Conservation (phyloP, 2,329 filamentous ascomycete genomes). For the Colletotrichum plurivorum region DNA sequence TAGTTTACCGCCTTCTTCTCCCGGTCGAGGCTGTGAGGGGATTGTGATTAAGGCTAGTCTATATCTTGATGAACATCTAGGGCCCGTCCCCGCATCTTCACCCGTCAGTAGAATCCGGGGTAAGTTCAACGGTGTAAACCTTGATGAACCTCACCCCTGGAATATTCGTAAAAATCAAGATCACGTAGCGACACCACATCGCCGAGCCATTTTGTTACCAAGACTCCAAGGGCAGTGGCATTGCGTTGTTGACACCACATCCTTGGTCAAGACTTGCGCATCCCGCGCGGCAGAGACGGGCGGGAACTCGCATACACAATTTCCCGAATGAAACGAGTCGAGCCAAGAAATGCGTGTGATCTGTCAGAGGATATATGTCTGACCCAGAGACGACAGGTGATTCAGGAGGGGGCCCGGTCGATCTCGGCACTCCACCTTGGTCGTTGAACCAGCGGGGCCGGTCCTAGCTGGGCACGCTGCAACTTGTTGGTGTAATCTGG, state of each 20-base stretch:
- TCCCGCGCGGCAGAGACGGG: not conserved
- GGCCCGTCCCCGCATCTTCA: conserved; percentile 6
- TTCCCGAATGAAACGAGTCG: not conserved
- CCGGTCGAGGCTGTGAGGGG: too few relatives aligned
- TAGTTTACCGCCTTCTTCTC: too few relatives aligned
- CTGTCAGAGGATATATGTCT: not conserved
- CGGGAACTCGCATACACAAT: not conserved
- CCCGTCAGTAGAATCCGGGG: conserved; percentile 10
- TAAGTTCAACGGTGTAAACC: not conserved
- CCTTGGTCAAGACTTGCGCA: not conserved
- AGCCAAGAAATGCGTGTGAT: too few relatives aligned
- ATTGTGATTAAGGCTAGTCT: too few relatives aligned
- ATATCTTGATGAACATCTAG: not conserved
- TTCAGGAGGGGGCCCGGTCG: not conserved
- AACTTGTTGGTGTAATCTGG: too few relatives aligned
- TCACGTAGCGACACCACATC: too few relatives aligned
- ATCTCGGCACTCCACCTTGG: conserved; percentile 29
- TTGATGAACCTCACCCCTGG: not conserved
- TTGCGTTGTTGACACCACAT: too few relatives aligned
- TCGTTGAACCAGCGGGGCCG: conserved; percentile 16
- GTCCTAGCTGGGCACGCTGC: not conserved
- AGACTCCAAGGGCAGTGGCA: too few relatives aligned
- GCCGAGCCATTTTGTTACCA: too few relatives aligned
- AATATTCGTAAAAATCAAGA: too few relatives aligned
- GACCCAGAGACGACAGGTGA: not conserved